Evolutionary conservation across 768 basidiomycete species (phyloP).

Genomic region (Leccinum boreale): DNA sequence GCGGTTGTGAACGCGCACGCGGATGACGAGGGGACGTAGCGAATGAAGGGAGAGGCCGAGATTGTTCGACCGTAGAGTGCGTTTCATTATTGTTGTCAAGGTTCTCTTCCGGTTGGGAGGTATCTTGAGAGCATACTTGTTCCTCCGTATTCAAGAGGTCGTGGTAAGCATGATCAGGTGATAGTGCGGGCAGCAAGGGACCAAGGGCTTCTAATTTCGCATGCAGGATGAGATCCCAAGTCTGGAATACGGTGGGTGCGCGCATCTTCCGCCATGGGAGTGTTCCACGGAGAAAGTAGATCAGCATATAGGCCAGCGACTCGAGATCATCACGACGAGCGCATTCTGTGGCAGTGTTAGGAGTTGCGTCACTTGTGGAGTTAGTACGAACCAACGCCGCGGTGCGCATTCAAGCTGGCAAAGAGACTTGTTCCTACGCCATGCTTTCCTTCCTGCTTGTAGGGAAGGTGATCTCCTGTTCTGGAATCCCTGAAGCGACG

Average conservation of each 20-base stretch:
- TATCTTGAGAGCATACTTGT: conserved; percentile 1
- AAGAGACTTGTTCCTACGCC: conserved; percentile 79
- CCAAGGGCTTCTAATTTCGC: conserved; percentile 61
- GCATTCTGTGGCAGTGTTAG: conserved; percentile 44
- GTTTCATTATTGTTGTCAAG: conserved; percentile 6
- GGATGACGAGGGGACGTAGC: conserved; percentile 10
- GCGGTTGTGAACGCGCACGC: conserved; percentile 17
- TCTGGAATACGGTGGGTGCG: conserved; percentile 60
- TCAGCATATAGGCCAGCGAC: conserved; percentile 77
- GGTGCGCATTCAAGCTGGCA: conserved; percentile 70
- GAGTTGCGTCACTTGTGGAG: not conserved
- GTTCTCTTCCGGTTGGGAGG: conserved; percentile 7
- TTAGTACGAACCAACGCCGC: conserved; percentile 59
- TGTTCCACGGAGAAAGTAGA: conserved; percentile 75
- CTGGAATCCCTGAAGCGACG: conserved; percentile 70
- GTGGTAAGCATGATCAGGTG: conserved; percentile 14
- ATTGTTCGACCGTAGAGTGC: conserved; percentile 15
- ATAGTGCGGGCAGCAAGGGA: conserved; percentile 14
- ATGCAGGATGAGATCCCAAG: conserved; percentile 77
- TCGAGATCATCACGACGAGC: conserved; percentile 80
- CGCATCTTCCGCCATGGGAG: conserved; percentile 77
- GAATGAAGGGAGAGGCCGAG: conserved; percentile 10
- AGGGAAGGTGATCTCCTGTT: conserved; percentile 66
- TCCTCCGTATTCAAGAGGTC: conserved; percentile 1
- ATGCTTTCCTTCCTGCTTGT: conserved; percentile 67